Evolutionary conservation across 1,284 basidiomycete genomes (phyloP), one percentile per base, ranked within the genome.

Genomic region (Leccinum colubrinum): DNA sequence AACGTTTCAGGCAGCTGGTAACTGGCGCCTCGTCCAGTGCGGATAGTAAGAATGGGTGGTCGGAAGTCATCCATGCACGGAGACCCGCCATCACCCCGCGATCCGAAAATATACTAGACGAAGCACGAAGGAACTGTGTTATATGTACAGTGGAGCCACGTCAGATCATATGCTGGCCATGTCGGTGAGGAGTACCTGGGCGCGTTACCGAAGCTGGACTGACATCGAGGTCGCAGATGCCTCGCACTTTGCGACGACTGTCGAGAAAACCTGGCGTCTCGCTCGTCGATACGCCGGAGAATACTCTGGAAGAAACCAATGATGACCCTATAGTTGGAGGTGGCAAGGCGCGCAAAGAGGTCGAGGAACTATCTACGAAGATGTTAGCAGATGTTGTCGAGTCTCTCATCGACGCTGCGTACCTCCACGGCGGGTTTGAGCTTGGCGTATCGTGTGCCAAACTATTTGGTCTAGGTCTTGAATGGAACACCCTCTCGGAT

Each of bases 111-210:
- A 1, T 54, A 4, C 59, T 61, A 0, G 74, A 73, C 43, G 79
- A 81, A 59, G 70, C 69, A 58, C 74, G 81, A 62, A 76, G 78
- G 59, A 81, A 78, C 62, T 92, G 89, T 70, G 89, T 91, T 3
- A 82, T 91, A 58, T 91, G 89, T 68, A 89, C 86, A n/a, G 77
- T 78, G n/a, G 86, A 88, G 66, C 77, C 81, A 20, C 77, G 89
- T 53, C 84, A 88, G 67, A 82, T 91, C 59, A 88, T 91, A 56
- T 91, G 88, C 67, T 91, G 89, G 89, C 89, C 89, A 20, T 91
- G 89, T 72, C 83, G 89, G 86, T 87, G 67, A 67, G 86, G 78
- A 50, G 11, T 2, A 12, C 14, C 14, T 22, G 39, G 35, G 20
- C 37, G 30, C 4, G 14, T 9, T 3, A 2, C 55, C 41, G 27